Evolutionary conservation across 495 filamentous ascomycete genomes (phyloP), one percentile per base, ranked within the genome.

Genomic region (Neurospora tetrasperma): DNA sequence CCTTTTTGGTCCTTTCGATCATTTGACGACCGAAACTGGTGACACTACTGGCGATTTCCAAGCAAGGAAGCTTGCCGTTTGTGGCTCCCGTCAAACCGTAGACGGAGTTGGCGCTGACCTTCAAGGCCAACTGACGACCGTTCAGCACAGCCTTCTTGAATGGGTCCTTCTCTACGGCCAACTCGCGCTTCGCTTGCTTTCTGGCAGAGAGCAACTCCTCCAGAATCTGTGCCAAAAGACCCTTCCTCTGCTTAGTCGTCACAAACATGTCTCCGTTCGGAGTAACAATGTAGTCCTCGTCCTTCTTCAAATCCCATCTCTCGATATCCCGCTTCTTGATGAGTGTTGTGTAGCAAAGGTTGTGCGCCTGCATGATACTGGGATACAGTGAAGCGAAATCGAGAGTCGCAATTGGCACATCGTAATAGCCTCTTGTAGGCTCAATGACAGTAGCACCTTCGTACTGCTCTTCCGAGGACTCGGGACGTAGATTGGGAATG

Each of bases 331-430:
- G 85, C 80, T 94, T 95, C 79, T 92, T 96, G 46, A 98, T 83
- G 18, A 98, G 84, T 0, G 96, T 99, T 0, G 96, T 99, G 84
- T 99, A 99, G 81, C 96, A 99, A 39, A 99, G 88, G 75, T 99
- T 99, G 81, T 99, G 96, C 0, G 96, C 96, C 82, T 98, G 95
- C 79, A 99, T 99, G 79, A 99, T 98, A 81, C 94, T 97, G 12
- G 96, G 96, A 78, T 99, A 99, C 74, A 99, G 90, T 6, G 94
- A 97, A 20, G 96, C 96, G 77, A 99, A 99, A 93, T 99, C 96
- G 10, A 99, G 91, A 0, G 96, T 99, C 7, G 96, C 96, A 74
- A 99, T 91, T 5, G 96, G 96, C 14, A 96, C 93, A 74, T 92
- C 88, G 77, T 99, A 98, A 82, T 95, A 98, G 35, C 92, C 94